phyloP scores from a whole-genome alignment of 2,329 filamentous ascomycete species.

The Aspergillus quadrilineatus region DNA sequence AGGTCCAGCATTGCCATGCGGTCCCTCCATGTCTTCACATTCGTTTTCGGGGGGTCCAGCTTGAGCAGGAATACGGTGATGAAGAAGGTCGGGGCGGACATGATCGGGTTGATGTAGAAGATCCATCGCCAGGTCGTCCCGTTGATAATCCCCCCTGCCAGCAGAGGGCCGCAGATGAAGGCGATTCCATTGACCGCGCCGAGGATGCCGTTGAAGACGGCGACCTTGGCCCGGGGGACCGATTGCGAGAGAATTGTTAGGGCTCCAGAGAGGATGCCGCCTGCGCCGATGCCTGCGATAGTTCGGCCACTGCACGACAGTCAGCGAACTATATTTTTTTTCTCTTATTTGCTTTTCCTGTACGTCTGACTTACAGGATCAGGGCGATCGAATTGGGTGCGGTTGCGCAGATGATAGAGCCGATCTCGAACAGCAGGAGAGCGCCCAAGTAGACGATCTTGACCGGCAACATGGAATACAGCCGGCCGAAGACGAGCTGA shows the following conservation, averaged over 20 bases:
- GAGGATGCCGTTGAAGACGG: not conserved
- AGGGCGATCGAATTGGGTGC: conserved; percentile 21
- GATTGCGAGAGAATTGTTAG: not conserved
- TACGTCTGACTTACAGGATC: not conserved
- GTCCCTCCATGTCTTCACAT: not conserved
- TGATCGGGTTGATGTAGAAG: conserved; percentile 19
- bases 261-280: not conserved
- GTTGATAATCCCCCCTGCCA: conserved; percentile 7
- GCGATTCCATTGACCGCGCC: not conserved
- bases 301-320: not conserved
- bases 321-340: not conserved
- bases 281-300: conserved; percentile 3
- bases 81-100: not conserved
- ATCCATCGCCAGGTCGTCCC: conserved; percentile 15
- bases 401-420: conserved; percentile 24
- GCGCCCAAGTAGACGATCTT: conserved; percentile 23
- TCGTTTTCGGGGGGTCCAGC: not conserved
- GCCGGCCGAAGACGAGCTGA: conserved; percentile 6
- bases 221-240: not conserved
- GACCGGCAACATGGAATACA: conserved; percentile 7
- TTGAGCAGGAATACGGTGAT: conserved; percentile 1
- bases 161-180: conserved; percentile 1
- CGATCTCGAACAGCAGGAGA: conserved; percentile 26
- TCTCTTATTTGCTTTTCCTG: not conserved
- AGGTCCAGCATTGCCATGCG: not conserved